These are phyloP conservation scores for Panellus pusillus DNA, from an alignment of 768 basidiomycete genomes.

Conservation along the genomic window DNA sequence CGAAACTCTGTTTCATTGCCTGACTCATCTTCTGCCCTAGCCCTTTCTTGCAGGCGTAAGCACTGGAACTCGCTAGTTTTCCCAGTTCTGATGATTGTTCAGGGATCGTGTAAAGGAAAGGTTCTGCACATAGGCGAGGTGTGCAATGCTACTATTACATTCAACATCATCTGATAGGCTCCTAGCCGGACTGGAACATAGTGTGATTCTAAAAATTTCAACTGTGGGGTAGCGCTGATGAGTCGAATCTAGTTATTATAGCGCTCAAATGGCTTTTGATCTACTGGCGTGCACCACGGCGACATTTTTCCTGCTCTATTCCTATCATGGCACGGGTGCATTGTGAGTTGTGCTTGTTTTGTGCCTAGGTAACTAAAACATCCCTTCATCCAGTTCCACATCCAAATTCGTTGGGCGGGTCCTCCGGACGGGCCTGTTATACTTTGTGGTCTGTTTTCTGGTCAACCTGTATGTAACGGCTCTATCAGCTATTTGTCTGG, in stretches of 20 bases:
- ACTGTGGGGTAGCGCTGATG: not conserved
- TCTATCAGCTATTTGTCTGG: not conserved
- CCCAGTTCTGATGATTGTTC: not conserved
- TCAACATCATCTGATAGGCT: not conserved
- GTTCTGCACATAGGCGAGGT: constrained; percentile 4
- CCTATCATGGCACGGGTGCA: not conserved
- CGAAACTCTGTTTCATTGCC: not conserved
- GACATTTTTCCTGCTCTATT: constrained; percentile 1
- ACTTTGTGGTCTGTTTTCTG: constrained; percentile 7
- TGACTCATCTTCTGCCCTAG: not conserved
- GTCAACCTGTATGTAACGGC: constrained; percentile 6
- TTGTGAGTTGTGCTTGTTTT: constrained; percentile 1
- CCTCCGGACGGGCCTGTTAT: constrained; percentile 7
- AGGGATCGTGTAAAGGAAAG: constrained; percentile 7
- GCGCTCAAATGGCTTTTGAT: constrained; percentile 9
- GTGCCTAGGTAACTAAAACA: too few species aligned
- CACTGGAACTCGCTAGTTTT: not conserved
- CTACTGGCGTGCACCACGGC: constrained; percentile 2
- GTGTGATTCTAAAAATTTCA: not conserved
- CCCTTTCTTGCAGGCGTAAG: constrained; percentile 1
- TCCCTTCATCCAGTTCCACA: not conserved
- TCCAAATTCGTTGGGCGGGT: constrained; percentile 2
- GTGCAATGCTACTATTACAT: not conserved
- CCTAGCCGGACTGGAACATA: constrained; percentile 16
- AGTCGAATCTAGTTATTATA: constrained; percentile 4